phyloP scores from a whole-genome alignment of 2,329 filamentous ascomycete species.

The Bipolaris oryzae region DNA sequence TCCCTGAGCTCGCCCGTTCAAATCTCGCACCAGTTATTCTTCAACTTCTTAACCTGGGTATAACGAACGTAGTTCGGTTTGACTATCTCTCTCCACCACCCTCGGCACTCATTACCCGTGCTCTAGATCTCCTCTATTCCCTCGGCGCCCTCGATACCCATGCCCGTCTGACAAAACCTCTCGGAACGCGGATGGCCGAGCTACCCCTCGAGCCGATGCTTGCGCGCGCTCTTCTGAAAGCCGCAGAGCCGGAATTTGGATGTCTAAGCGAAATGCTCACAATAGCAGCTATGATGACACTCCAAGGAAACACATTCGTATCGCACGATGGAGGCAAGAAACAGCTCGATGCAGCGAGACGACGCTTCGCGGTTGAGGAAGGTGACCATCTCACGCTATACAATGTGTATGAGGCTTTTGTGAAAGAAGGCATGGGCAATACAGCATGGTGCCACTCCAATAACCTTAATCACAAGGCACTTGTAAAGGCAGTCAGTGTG shows the following conservation, averaged over 20 bases:
- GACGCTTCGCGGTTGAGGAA: conserved; percentile 88
- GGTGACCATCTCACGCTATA: conserved; percentile 92
- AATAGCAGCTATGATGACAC: conserved; percentile 91
- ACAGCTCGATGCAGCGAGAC: conserved; percentile 72
- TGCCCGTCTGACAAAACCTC: conserved; percentile 84
- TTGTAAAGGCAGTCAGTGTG: conserved; percentile 83
- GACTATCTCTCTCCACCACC: conserved; percentile 87
- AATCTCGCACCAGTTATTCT: conserved; percentile 88
- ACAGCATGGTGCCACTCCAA: conserved; percentile 86
- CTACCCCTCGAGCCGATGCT: conserved; percentile 95
- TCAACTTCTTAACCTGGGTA: conserved; percentile 91
- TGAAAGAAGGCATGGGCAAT: conserved; percentile 82
- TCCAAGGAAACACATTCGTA: conserved; percentile 84
- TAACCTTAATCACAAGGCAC: conserved; percentile 81
- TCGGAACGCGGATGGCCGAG: conserved; percentile 92
- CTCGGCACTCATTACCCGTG: conserved; percentile 81
- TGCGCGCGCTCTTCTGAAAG: conserved; percentile 81
- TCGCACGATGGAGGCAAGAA: conserved; percentile 79
- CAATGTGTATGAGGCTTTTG: conserved; percentile 91
- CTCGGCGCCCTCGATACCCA: conserved; percentile 87
- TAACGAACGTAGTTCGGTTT: conserved; percentile 92
- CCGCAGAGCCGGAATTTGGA: conserved; percentile 65
- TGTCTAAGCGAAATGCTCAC: conserved; percentile 87
- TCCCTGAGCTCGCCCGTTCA: conserved; percentile 90
- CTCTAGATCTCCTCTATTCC: conserved; percentile 84